These are phyloP conservation scores for Ramaria rubella DNA, from an alignment of 768 basidiomycete genomes.

Conservation along the genomic window DNA sequence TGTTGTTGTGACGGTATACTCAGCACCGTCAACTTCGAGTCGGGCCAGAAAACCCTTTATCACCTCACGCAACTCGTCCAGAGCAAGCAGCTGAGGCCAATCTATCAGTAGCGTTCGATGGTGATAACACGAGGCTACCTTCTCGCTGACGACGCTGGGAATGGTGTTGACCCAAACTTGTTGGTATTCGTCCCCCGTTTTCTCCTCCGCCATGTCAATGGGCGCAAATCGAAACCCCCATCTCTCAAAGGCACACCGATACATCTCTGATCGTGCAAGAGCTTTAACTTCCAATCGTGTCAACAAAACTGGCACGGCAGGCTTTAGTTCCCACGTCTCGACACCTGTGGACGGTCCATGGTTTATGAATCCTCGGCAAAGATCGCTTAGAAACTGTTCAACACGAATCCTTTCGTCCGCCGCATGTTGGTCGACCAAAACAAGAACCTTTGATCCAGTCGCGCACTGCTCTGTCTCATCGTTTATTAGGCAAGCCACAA, in stretches of 20 bases:
- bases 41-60: conserved; percentile 66
- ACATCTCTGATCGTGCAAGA: conserved; percentile 35
- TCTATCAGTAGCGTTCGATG: conserved; percentile 14
- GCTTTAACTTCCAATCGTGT: conserved; percentile 55
- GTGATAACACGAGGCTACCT: conserved; percentile 32
- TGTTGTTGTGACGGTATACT: background rate
- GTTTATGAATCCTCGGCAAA: conserved; percentile 64
- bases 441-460: conserved; percentile 33
- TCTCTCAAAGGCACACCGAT: conserved; percentile 44
- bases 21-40: conserved; percentile 42
- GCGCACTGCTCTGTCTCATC: conserved; percentile 16
- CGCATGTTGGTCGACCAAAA: conserved; percentile 95
- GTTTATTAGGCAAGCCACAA: conserved; percentile 66
- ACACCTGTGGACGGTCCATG: conserved; percentile 26
- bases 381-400: conserved; percentile 66
- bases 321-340: conserved; percentile 38
- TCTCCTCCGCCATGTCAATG: conserved; percentile 21
- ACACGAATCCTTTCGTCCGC: conserved; percentile 95
- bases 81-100: conserved; percentile 47
- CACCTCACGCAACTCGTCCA: conserved; percentile 68
- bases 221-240: conserved; percentile 64
- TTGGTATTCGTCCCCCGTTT: conserved; percentile 38
- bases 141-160: conserved; percentile 66
- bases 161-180: conserved; percentile 60
- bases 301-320: conserved; percentile 56